Conservation (phyloP, 23 red algal species). For the Gracilariopsis chorda region DNA sequence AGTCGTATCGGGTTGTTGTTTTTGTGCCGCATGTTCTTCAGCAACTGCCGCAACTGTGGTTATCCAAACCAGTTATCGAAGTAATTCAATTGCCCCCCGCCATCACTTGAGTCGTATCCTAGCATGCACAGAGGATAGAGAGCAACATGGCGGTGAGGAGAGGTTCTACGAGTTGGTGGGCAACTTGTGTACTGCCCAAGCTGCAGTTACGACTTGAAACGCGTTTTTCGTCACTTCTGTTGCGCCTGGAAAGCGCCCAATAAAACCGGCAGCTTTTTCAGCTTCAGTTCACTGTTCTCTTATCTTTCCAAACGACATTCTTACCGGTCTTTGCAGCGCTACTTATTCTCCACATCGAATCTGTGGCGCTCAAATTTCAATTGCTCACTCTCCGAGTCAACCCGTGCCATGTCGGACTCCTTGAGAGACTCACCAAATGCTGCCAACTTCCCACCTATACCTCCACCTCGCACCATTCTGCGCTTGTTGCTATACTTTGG, state of each 20-base stretch:
- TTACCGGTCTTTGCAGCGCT: not conserved
- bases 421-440: not conserved
- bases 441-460: not conserved
- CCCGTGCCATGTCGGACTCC: not conserved
- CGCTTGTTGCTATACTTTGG: no score
- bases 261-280: conserved; percentile 6
- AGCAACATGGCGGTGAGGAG: no score
- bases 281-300: not conserved
- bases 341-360: not conserved
- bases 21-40: not conserved
- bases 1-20: not conserved
- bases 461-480: not conserved
- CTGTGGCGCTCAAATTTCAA: conserved; percentile 1
- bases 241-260: conserved; percentile 9
- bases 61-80: not conserved
- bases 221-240: not conserved
- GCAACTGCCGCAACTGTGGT: not conserved
- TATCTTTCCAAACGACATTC: not conserved
- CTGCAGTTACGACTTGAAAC: no score
- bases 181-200: no score
- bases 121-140: no score
- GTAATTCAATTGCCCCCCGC: not conserved
- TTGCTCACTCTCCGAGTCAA: not conserved
- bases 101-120: not conserved
- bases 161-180: no score